Percentiles rank a stretch among this genome's conserved stretches.
These are phyloP conservation scores for Ceratocystis destructans DNA, from an alignment of 2,329 filamentous ascomycete genomes.

Conservation along the genomic window DNA sequence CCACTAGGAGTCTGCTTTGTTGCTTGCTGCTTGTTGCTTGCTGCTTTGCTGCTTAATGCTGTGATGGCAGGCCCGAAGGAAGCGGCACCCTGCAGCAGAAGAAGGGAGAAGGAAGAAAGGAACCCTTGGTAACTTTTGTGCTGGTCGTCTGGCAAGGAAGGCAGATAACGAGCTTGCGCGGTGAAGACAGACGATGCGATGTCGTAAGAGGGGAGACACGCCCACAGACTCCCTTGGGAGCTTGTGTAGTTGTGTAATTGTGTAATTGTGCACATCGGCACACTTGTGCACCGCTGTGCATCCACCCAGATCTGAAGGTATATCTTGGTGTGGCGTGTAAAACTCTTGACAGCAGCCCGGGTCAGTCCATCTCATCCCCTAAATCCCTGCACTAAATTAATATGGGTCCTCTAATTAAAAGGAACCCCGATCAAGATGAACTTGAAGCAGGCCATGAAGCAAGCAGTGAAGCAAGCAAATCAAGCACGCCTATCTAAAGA, in stretches of 20 bases:
- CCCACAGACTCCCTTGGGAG: background rate
- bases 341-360: background rate
- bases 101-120: no score
- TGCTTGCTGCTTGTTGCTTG: background rate
- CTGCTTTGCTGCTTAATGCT: background rate
- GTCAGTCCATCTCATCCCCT: background rate
- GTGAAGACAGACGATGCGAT: background rate
- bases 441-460: background rate
- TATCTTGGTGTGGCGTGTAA: background rate
- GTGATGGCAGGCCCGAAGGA: constrained; percentile 11
- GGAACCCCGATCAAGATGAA: background rate
- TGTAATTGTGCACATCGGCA: no score
- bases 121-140: background rate
- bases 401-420: constrained; percentile 3
- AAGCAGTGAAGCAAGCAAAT: background rate
- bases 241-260: no score
- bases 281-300: no score
- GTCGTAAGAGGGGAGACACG: background rate
- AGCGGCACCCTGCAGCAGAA: background rate
- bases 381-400: background rate
- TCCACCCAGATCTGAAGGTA: no score
- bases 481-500: background rate
- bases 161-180: background rate
- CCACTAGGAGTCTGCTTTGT: background rate
- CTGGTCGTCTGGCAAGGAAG: background rate